Percentiles rank a stretch among this genome's conserved stretches.
Evolutionary conservation across 2,329 filamentous ascomycete species (phyloP).

Genomic region (Rosellinia necatrix): DNA sequence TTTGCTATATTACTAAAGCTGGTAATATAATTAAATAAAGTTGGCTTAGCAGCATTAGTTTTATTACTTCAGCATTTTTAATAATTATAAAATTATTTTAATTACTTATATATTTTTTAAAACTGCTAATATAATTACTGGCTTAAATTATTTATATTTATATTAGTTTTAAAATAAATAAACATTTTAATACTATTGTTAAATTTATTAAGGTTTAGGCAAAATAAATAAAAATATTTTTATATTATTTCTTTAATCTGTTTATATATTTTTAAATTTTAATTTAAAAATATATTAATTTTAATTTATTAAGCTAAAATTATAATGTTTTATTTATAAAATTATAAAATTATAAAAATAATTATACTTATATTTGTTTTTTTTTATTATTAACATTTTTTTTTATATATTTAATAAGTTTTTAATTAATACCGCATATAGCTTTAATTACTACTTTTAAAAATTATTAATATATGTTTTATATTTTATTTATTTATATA

Average conservation of each 20-base stretch:
- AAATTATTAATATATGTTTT: not conserved
- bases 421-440: not conserved
- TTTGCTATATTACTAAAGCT: not conserved
- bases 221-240: not conserved
- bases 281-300: not conserved
- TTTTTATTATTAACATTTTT: not conserved
- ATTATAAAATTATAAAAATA: not conserved
- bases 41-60: not conserved
- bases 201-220: not conserved
- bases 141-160: not conserved
- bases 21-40: not conserved
- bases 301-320: not conserved
- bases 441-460: too few species aligned
- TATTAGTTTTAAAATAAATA: not conserved
- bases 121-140: not conserved
- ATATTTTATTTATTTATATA: not conserved
- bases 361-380: not conserved
- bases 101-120: not conserved
- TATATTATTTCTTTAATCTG: not conserved
- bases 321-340: not conserved
- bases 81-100: not conserved
- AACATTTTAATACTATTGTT: not conserved
- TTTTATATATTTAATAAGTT: not conserved
- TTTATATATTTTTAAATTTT: not conserved
- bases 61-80: not conserved